These are phyloP conservation scores for Amphirosellinia nigrospora DNA, from an alignment of 495 filamentous ascomycete genomes.

Conservation along the genomic window DNA sequence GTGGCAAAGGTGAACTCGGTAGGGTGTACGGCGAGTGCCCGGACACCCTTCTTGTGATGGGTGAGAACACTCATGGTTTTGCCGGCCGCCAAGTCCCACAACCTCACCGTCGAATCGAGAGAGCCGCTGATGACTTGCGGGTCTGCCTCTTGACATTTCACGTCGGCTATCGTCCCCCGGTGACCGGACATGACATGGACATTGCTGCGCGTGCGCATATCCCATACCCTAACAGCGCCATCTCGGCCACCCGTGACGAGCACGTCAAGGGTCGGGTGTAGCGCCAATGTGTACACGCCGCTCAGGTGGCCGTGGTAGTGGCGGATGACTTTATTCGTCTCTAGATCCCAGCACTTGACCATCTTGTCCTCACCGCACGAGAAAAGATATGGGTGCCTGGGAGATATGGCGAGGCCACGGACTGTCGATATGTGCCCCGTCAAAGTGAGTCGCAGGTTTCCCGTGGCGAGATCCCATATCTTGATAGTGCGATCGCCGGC, in stretches of 20 bases:
- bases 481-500: slow-evolving; percentile 98
- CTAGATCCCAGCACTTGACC: slow-evolving; percentile 99
- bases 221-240: slow-evolving; percentile 94
- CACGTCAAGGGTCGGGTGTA: slow-evolving; percentile 94
- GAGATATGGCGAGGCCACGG: slow-evolving; percentile 89
- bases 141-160: slow-evolving; percentile 95
- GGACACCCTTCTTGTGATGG: slow-evolving; percentile 97
- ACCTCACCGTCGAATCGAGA: slow-evolving; percentile 86
- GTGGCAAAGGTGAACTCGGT: slow-evolving; percentile 96
- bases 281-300: slow-evolving; percentile 88
- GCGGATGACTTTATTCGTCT: slow-evolving; percentile 97
- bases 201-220: slow-evolving; percentile 96
- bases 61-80: slow-evolving; percentile 96
- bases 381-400: slow-evolving; percentile 95
- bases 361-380: slow-evolving; percentile 99
- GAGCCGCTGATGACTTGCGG: slow-evolving; percentile 93
- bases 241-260: slow-evolving; percentile 95
- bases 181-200: slow-evolving; percentile 93
- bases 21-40: slow-evolving; percentile 84
- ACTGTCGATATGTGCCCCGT: slow-evolving; percentile 98
- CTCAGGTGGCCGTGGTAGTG: slow-evolving; percentile 98
- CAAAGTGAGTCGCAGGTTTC: slow-evolving; percentile 79
- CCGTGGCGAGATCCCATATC: slow-evolving; percentile 95
- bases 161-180: slow-evolving; percentile 82
- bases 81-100: slow-evolving; percentile 96